A percentile compares a stretch with the other conserved stretches of the same genome.
Evolutionary conservation across 805 yeast genomes (phyloP).

Genomic region (Kurtzmaniella fragi): DNA sequence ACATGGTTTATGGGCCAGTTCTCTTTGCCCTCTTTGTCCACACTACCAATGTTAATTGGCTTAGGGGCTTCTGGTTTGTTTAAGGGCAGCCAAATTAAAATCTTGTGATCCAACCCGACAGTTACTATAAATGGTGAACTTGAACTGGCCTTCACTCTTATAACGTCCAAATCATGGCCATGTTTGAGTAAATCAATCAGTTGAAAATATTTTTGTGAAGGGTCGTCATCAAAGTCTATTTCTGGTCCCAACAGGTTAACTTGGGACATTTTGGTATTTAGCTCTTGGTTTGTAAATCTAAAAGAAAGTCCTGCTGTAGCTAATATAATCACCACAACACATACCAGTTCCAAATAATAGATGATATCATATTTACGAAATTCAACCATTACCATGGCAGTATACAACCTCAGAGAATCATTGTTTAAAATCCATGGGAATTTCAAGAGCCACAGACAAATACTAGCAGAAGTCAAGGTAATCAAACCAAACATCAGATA

Average conservation of each 20-base stretch:
- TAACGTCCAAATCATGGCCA: slow-evolving; percentile 61
- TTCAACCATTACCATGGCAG: not conserved
- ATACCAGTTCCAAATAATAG: slow-evolving; percentile 52
- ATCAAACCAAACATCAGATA: slow-evolving; percentile 15
- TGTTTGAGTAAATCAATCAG: slow-evolving; percentile 22
- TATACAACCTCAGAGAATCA: not conserved
- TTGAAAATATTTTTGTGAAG: slow-evolving; percentile 20
- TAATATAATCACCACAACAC: slow-evolving; percentile 46
- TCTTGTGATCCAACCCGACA: slow-evolving; percentile 68
- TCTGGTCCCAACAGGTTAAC: slow-evolving; percentile 2
- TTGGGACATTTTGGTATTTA: slow-evolving; percentile 3
- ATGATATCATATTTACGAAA: slow-evolving; percentile 39
- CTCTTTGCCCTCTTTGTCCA: slow-evolving; percentile 39
- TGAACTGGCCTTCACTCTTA: slow-evolving; percentile 53
- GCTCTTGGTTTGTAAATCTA: slow-evolving; percentile 1
- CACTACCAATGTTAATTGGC: slow-evolving; percentile 32
- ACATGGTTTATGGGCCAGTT: slow-evolving; percentile 62
- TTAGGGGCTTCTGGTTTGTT: slow-evolving; percentile 13
- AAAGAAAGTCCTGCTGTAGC: slow-evolving; percentile 45
- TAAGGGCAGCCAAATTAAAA: slow-evolving; percentile 71
- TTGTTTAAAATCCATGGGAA: not conserved
- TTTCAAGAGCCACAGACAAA: slow-evolving; percentile 5
- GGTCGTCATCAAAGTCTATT: slow-evolving; percentile 13
- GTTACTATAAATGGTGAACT: slow-evolving; percentile 61
- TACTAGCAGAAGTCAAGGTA: slow-evolving; percentile 14